These are phyloP conservation scores for Nicotiana benthamiana DNA, from an alignment of 257 asterid species.

Conservation along the genomic window DNA sequence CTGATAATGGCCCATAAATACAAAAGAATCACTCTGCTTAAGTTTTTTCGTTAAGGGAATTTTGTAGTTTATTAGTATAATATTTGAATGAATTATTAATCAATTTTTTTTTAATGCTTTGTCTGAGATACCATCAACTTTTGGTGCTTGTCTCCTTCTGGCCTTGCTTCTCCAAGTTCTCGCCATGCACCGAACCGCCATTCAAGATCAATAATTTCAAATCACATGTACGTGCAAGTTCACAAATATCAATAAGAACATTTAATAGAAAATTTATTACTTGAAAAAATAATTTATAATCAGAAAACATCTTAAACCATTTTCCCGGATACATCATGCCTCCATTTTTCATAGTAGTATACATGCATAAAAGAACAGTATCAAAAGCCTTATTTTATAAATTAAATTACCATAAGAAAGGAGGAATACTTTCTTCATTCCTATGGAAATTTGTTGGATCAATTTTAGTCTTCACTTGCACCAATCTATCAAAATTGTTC, in stretches of 20 bases:
- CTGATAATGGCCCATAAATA: constrained; percentile 24
- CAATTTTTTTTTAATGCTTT: neutral
- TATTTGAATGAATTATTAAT: neutral
- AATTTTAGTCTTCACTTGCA: neutral
- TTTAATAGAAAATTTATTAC: neutral
- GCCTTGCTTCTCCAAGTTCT: neutral
- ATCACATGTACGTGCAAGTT: neutral
- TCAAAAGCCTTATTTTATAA: neutral
- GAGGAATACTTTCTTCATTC: constrained; percentile 8
- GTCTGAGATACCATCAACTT: neutral
- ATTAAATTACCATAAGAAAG: neutral
- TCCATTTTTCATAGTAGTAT: neutral
- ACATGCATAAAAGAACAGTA: neutral
- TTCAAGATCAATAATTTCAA: neutral
- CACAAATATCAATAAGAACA: neutral
- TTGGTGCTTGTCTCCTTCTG: neutral
- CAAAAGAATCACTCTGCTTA: constrained; percentile 20
- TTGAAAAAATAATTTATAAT: neutral
- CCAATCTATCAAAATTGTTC: constrained; percentile 1
- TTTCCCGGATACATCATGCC: neutral
- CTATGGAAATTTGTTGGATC: constrained; percentile 2
- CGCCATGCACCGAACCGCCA: neutral
- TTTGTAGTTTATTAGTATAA: neutral
- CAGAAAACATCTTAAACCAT: neutral
- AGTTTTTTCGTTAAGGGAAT: neutral